Evolutionary conservation across 108 stramenopile genomes (phyloP), one percentile per base, ranked within the genome.

Genomic region (Halocafeteria seosinensis): DNA sequence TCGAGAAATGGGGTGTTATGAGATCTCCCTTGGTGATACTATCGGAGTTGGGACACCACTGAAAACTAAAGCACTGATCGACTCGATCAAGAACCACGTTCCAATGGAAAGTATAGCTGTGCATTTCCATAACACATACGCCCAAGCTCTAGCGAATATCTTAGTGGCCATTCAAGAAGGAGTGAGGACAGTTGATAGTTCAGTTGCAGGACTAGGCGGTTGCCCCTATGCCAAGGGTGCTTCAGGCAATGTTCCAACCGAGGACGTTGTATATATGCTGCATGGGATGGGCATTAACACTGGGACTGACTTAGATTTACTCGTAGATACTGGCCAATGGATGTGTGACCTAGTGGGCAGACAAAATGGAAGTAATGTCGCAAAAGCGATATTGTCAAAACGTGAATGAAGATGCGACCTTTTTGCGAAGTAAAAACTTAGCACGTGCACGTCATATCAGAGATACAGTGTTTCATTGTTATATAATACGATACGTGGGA

Each of bases 191-290:
- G 72, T 91, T 29, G 89, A 91, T 47, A 72, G 83, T 9, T 84
- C 86, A 24, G 85, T 87, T 24, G 85, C 84, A 11, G 89, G 89
- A 2, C 65, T 91, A 17, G 89, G 89, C 21, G 85, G 81, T 27
- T 91, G 89, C 52, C 89, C 89, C 0, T 91, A 88, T 65, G 89
- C 89, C 17, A 65, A 53, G 26, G 87, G 87, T 26, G 87, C 89
- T 6, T 82, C 82, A 36, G 89, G 89, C 25, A 91, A 91, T 75
- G 84, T 91, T 23, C 87, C 89, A 0, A 88, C 89, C 1, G 89
- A 91, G 77, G 89, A 91, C 73, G 84, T 87, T 24, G 82, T 90
- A n/a, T 90, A 88, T 73, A 86, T 90, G 86, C 62, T 88, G 62
- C 63, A 88, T 36, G 87, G 89, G 9, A 70, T 87, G 79, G 86